A percentile compares a stretch with the other conserved stretches of the same genome.
These are phyloP conservation scores for Phytopythium aichiense DNA, from an alignment of 352 stramenopile species.

Conservation along the genomic window DNA sequence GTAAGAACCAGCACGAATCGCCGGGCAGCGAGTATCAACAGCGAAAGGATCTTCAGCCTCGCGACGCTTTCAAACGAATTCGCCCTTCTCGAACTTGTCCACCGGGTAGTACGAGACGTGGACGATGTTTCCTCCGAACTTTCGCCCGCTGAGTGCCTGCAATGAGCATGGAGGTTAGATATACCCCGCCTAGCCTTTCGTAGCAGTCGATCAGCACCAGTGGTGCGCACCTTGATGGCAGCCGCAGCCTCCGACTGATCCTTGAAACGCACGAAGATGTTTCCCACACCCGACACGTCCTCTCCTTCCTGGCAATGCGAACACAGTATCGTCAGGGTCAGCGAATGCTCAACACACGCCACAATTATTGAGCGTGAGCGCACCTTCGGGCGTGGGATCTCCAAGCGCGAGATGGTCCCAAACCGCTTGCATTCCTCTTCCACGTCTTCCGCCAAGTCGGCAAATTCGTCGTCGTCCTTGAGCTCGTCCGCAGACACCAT, in stretches of 20 bases:
- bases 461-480: constrained; percentile 83
- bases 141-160: constrained; percentile 77
- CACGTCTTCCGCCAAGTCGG: constrained; percentile 86
- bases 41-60: background rate
- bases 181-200: background rate
- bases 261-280: constrained; percentile 78
- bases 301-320: constrained; percentile 43
- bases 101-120: constrained; percentile 75
- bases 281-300: constrained; percentile 57
- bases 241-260: constrained; percentile 48
- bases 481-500: constrained; percentile 85
- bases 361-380: constrained; percentile 1
- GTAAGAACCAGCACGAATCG: background rate
- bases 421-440: constrained; percentile 89
- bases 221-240: constrained; percentile 59
- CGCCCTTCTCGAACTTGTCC: constrained; percentile 66
- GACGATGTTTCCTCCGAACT: constrained; percentile 86
- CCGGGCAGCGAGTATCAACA: constrained; percentile 1
- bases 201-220: background rate
- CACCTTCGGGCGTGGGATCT: constrained; percentile 83
- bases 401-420: constrained; percentile 56
- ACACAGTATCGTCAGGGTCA: background rate
- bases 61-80: constrained; percentile 39
- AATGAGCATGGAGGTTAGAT: background rate
- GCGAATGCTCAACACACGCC: background rate